These are phyloP conservation scores for Trypanosoma theileri DNA, from an alignment of 208 protist species.

Conservation along the genomic window DNA sequence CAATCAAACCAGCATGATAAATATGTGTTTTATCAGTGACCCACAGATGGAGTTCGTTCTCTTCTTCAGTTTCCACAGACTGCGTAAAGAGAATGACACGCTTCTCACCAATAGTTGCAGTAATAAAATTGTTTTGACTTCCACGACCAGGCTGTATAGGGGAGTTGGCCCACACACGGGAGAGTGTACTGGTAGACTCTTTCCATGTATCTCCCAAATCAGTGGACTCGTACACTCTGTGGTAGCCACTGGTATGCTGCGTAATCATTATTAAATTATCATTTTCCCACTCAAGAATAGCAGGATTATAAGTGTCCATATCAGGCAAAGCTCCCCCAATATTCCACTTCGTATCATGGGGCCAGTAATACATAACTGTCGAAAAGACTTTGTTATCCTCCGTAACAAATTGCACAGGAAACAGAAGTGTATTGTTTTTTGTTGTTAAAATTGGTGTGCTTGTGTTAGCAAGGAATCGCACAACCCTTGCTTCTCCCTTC, in stretches of 20 bases:
- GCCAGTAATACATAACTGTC: not conserved
- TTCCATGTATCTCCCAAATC: conserved; percentile 1
- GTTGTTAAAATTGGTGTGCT: not conserved
- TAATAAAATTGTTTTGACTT: too few species aligned
- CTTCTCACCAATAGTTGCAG: too few species aligned
- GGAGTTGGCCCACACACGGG: not conserved
- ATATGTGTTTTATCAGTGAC: too few species aligned
- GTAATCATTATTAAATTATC: not conserved
- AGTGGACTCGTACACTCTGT: conserved; percentile 2
- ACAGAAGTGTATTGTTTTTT: not conserved
- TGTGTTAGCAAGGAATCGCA: not conserved
- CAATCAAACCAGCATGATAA: too few species aligned
- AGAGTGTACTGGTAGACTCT: not conserved
- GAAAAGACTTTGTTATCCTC: not conserved
- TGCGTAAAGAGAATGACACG: too few species aligned
- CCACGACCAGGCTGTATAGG: too few species aligned
- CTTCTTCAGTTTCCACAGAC: too few species aligned
- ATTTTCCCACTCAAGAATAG: not conserved
- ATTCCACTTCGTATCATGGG: not conserved
- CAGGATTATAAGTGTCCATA: not conserved
- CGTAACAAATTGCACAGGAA: not conserved
- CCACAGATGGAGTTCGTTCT: too few species aligned
- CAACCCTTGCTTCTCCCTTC: not conserved
- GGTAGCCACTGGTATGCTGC: not conserved
- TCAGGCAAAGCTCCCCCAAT: not conserved